Evolutionary conservation across 2,329 filamentous ascomycete genomes (phyloP), one percentile per base, ranked within the genome.

Genomic region (Aspergillus caelatus): DNA sequence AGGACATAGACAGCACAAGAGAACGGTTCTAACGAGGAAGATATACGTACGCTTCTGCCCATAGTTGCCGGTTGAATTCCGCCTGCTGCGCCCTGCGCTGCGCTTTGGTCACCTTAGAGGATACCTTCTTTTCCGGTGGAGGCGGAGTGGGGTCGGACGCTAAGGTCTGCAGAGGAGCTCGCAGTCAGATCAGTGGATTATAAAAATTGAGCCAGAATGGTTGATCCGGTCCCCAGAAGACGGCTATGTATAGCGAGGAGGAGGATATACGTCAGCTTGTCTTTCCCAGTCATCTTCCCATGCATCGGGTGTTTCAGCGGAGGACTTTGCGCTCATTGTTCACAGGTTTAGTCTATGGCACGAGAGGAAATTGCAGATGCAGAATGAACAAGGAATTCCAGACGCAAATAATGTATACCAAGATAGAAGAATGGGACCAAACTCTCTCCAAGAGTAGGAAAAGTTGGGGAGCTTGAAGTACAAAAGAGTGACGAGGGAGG

Each of bases 271-370:
- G 80, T 96, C 93, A 62, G 91, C 92, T 74, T 91, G 86, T 7
- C 82, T 80, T 76, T 94, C 92, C 93, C 94, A 98, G 73, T 97
- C 92, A 71, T 96, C 89, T 67, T 94, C 93, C 94, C 94, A 97
- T 23, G 93, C 94, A 76, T 93, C 88, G 43, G 91, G 89, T 63
- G 90, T 76, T 80, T 79, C 81, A 82, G 69, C 61, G 58, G 68
- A 74, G 71, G 83, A 83, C 83, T 75, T 79, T 81, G 70, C 68
- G 64, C 70, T 78, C 77, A 80, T 81, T 64, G 69, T 48, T 52
- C 26, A 30, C 16, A n/a, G 19, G 26, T 34, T 34, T 23, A 34
- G 48, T 50, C 41, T 62, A 55, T 48, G 43, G 14, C 12, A 36
- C 39, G 39, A 23, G 16, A 52, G 14, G 30, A 57, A 46, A 26